Conservation (phyloP, 2,329 filamentous ascomycete species). For the Xylaria sp. region DNA sequence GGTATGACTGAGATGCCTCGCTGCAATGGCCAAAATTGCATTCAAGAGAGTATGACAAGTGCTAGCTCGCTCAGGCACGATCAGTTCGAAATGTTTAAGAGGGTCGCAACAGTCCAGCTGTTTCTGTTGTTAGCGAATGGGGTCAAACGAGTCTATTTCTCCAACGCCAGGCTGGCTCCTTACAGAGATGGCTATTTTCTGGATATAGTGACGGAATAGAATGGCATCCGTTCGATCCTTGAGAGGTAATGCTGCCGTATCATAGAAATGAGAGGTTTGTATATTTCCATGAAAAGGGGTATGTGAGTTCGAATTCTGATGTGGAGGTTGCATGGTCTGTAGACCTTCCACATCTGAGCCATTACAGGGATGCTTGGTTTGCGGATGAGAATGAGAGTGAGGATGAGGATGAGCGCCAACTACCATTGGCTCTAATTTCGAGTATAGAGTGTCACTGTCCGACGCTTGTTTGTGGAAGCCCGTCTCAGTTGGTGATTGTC, state of each 20-base stretch:
- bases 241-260: slow-evolving; percentile 46
- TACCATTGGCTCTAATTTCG: slow-evolving; percentile 11
- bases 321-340: slow-evolving; percentile 28
- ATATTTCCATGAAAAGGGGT: slow-evolving; percentile 32
- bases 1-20: slow-evolving; percentile 64
- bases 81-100: slow-evolving; percentile 61
- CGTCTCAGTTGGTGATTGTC: slow-evolving; percentile 8
- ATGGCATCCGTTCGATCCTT: slow-evolving; percentile 49
- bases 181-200: slow-evolving; percentile 52
- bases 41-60: slow-evolving; percentile 64
- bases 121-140: slow-evolving; percentile 35
- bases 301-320: slow-evolving; percentile 20
- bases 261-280: slow-evolving; percentile 38
- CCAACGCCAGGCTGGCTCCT: slow-evolving; percentile 30
- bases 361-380: slow-evolving; percentile 12
- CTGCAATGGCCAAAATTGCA: slow-evolving; percentile 67
- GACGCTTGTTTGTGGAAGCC: slow-evolving; percentile 3
- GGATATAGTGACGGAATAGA: slow-evolving; percentile 53
- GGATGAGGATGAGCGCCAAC: slow-evolving; percentile 6
- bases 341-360: slow-evolving; percentile 28
- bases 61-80: slow-evolving; percentile 64
- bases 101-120: slow-evolving; percentile 51
- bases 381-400: background rate
- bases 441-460: slow-evolving; percentile 1
- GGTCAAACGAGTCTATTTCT: background rate